phyloP scores from a whole-genome alignment of 345 rosid genomes.

The Eucalyptus tenuipes region DNA sequence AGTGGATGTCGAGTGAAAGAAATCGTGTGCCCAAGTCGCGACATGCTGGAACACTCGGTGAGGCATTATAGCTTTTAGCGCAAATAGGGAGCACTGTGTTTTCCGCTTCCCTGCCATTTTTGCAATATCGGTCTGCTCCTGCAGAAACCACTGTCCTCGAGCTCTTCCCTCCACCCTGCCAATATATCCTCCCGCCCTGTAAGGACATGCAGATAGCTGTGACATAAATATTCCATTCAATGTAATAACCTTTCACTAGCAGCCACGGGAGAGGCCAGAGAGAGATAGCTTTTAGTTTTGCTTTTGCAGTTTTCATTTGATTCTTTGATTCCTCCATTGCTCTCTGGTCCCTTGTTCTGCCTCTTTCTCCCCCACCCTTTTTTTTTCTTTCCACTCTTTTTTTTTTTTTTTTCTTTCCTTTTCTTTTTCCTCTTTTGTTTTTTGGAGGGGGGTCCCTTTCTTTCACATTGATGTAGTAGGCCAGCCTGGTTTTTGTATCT shows the following conservation, averaged over 20 bases:
- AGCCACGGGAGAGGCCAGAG: slow-evolving; percentile 25
- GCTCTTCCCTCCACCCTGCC: slow-evolving; percentile 12
- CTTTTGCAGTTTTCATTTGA: slow-evolving; percentile 31
- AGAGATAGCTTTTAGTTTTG: slow-evolving; percentile 34
- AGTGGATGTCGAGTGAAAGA: slow-evolving; percentile 74
- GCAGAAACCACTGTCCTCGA: slow-evolving; percentile 1
- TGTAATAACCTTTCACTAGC: slow-evolving; percentile 21
- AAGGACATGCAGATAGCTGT: slow-evolving; percentile 26
- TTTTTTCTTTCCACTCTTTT: background rate
- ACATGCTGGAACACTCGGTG: slow-evolving; percentile 85
- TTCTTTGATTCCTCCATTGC: slow-evolving; percentile 58
- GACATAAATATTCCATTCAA: slow-evolving; percentile 28
- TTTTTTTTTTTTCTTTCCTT: background rate
- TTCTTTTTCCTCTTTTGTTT: background rate
- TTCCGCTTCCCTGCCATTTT: background rate
- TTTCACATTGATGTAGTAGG: slow-evolving; percentile 17
- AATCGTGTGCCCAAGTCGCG: slow-evolving; percentile 82
- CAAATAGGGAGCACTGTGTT: slow-evolving; percentile 11
- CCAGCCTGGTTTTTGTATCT: slow-evolving; percentile 35
- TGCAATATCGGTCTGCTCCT: background rate
- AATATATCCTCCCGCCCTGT: slow-evolving; percentile 5
- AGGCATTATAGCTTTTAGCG: slow-evolving; percentile 80
- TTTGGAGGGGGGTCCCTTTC: background rate
- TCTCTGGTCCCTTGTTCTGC: slow-evolving; percentile 25
- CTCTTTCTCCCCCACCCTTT: background rate